These are phyloP conservation scores for Spizellomyces punctatus DNA, from an alignment of 192 early-diverging fungal species.

Conservation along the genomic window DNA sequence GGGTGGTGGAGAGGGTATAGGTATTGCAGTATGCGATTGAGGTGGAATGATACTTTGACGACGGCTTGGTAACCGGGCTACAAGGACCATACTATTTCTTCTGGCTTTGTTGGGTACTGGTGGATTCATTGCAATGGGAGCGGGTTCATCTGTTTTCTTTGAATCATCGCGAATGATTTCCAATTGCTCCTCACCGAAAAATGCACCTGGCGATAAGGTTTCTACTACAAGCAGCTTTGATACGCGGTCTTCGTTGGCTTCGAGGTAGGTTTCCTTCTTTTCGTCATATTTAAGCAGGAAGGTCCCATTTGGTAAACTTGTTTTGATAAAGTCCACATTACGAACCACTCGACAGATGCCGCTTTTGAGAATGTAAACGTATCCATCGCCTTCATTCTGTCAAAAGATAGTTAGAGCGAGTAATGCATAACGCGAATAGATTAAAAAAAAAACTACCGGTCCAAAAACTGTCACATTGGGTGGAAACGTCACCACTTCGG, in stretches of 20 bases:
- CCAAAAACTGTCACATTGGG: constrained; percentile 10
- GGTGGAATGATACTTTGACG: neutral
- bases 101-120: neutral
- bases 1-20: neutral
- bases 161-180: constrained; percentile 7
- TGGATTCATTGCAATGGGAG: neutral
- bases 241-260: constrained; percentile 5
- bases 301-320: neutral
- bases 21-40: neutral
- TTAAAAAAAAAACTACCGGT: neutral
- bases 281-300: neutral
- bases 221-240: constrained; percentile 40
- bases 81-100: neutral
- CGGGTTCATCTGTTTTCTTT: neutral
- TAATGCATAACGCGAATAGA: neutral
- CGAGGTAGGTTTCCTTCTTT: neutral
- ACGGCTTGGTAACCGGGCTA: neutral
- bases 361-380: constrained; percentile 23
- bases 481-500: constrained; percentile 1
- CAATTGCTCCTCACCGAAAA: constrained; percentile 27
- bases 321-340: constrained; percentile 35
- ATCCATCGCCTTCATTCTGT: neutral
- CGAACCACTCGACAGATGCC: constrained; percentile 46
- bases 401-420: neutral
- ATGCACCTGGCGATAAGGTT: constrained; percentile 33